Evolutionary conservation across 208 protist species (phyloP), one percentile per base, ranked within the genome.

Genomic region (Blechomonas ayalai): DNA sequence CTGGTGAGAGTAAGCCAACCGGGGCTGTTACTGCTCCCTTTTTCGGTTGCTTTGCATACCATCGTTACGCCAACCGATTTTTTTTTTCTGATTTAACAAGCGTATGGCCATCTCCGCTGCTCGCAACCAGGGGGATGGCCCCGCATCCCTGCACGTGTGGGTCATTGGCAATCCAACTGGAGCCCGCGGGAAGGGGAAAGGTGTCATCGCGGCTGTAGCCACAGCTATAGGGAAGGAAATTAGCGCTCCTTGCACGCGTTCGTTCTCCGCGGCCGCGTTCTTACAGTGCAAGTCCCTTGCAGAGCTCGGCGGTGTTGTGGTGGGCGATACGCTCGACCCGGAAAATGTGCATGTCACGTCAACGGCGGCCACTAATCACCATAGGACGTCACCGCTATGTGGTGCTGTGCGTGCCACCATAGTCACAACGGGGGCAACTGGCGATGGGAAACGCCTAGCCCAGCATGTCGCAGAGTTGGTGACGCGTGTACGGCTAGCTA

Each of bases 161-260:
- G 25, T 85, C 7, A 65, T 90, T 29, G 71, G 53, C 25, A 84
- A 90, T 43, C 69, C 73, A 4, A 62, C 40, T 24, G 86, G 81
- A 24, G 81, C 73, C 2, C 38, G 55, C 2, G 75, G 75, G 1
- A 55, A 48, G n/a, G 69, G 63, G 7, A 38, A 50, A 18, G 27
- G 26, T 9, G 8, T 58, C 16, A 18, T 33, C 12, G 12, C 22
- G 2, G 28, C 33, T 19, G 38, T 66, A 25, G 18, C 49, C 18
- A 66, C 49, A 29, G 28, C 13, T 13, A 23, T 66, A 23, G 25
- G 26, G n/a, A 50, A 19, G n/a, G 32, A 42, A 10, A 58, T 57
- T 29, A 0, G 25, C 23, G 41, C 35, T 12, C 25, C 19, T 13
- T 32, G 46, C 25, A 37, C 39, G 2, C 43, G 49, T 23, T 19